Conservation (phyloP, 1,284 basidiomycete genomes). For the Anthracocystis panici-leucophaei region DNA sequence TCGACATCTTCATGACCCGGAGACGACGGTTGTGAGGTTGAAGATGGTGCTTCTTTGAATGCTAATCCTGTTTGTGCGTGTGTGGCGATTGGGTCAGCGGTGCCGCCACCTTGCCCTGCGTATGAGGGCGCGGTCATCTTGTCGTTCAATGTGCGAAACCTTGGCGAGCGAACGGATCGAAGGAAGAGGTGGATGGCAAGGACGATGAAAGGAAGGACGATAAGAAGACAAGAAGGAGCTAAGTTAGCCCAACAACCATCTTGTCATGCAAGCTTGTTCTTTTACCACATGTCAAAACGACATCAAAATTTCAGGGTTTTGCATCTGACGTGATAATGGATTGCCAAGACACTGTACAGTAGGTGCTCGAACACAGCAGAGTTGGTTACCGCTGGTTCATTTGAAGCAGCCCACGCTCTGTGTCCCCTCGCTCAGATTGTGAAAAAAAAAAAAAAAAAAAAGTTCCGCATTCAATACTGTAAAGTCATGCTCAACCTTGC, state of each 20-base stretch:
- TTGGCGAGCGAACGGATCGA: too few species aligned
- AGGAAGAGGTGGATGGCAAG: too few species aligned
- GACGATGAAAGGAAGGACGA: too few species aligned
- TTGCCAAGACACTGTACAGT: too few species aligned
- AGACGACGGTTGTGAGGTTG: conserved; percentile 11
- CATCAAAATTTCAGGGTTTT: too few species aligned
- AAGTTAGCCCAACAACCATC: too few species aligned
- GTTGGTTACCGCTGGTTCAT: not conserved
- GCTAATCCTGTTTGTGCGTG: conserved; percentile 6
- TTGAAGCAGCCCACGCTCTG: not conserved
- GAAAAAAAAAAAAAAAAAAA: not conserved
- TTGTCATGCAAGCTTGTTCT: too few species aligned
- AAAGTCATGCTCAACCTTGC: conserved; percentile 3
- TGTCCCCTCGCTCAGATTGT: not conserved
- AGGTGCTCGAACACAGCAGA: not conserved
- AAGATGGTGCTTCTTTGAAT: conserved; percentile 15
- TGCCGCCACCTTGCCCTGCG: conserved; percentile 7
- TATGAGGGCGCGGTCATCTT: conserved; percentile 15
- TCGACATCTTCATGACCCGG: conserved; percentile 29
- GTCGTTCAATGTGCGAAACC: too few species aligned
- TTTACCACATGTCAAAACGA: too few species aligned
- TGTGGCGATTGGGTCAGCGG: conserved; percentile 10
- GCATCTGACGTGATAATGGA: too few species aligned
- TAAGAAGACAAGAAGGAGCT: too few species aligned
- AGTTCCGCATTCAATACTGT: not conserved